Evolutionary conservation across 805 yeast species (phyloP).

Genomic region (Starmerella vaccinii): DNA sequence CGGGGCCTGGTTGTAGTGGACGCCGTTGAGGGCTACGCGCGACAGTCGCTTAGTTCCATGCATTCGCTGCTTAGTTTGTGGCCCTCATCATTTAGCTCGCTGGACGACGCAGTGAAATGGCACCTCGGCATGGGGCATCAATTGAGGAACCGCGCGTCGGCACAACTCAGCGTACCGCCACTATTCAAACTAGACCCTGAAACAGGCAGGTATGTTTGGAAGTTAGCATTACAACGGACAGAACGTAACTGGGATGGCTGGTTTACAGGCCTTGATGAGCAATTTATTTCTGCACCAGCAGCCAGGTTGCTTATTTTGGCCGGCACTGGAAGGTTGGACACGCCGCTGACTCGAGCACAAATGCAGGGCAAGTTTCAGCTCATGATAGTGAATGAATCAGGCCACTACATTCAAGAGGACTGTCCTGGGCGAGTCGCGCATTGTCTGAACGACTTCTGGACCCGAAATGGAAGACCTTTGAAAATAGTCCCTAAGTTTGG

Average conservation of each 20-base stretch:
- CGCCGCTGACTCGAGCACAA: slow-evolving; percentile 79
- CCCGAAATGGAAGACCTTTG: slow-evolving; percentile 27
- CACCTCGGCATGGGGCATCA: slow-evolving; percentile 46
- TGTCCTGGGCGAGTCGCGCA: slow-evolving; percentile 57
- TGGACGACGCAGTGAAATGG: slow-evolving; percentile 68
- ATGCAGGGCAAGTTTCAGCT: slow-evolving; percentile 95
- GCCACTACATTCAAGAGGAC: slow-evolving; percentile 96
- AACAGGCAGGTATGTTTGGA: slow-evolving; percentile 42
- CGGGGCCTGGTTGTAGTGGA: slow-evolving; percentile 74
- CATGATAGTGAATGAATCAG: slow-evolving; percentile 67
- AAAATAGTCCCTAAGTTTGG: slow-evolving; percentile 31
- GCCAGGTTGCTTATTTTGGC: slow-evolving; percentile 72
- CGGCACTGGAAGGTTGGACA: slow-evolving; percentile 82
- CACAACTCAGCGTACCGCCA: slow-evolving; percentile 68
- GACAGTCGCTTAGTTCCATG: slow-evolving; percentile 58
- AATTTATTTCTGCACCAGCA: slow-evolving; percentile 41
- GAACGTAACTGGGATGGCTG: slow-evolving; percentile 65
- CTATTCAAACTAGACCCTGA: slow-evolving; percentile 34
- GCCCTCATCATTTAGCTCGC: slow-evolving; percentile 48
- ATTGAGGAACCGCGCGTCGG: slow-evolving; percentile 50
- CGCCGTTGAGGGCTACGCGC: slow-evolving; percentile 89
- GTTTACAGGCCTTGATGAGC: slow-evolving; percentile 60
- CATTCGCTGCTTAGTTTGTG: slow-evolving; percentile 51
- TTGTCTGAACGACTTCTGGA: slow-evolving; percentile 35
- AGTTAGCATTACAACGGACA: slow-evolving; percentile 51